These are phyloP conservation scores for Aspergillus saccharolyticus DNA, from an alignment of 495 filamentous ascomycete genomes.

Conservation along the genomic window DNA sequence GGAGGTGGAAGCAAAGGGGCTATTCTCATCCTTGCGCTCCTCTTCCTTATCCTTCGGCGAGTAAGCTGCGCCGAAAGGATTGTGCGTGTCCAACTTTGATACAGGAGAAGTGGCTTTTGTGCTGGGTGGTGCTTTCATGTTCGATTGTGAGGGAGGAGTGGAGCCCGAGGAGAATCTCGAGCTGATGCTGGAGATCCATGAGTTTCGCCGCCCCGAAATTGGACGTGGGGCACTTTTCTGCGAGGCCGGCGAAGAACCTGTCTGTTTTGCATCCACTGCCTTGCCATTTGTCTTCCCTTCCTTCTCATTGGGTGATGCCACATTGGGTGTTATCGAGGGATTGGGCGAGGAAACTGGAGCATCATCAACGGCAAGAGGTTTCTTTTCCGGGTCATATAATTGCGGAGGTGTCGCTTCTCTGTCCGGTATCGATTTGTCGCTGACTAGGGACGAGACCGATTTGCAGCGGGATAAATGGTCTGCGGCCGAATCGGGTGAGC, in stretches of 20 bases:
- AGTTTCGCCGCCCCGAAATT: conserved; percentile 55
- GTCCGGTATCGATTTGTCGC: conserved; percentile 25
- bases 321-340: conserved; percentile 13
- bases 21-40: conserved; percentile 44
- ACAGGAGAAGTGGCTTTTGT: conserved; percentile 42
- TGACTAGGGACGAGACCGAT: conserved; percentile 30
- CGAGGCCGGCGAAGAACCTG: conserved; percentile 20
- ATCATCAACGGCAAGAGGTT: conserved; percentile 15
- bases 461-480: conserved; percentile 39
- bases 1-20: conserved; percentile 62
- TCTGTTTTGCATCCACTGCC: conserved; percentile 19
- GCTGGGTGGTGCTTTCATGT: conserved; percentile 35
- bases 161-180: conserved; percentile 84
- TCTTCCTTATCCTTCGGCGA: conserved; percentile 55
- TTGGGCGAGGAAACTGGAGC: conserved; percentile 19
- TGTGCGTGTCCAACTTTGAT: conserved; percentile 39
- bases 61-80: conserved; percentile 48
- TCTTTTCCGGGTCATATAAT: conserved; percentile 20
- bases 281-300: conserved; percentile 19
- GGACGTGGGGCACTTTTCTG: conserved; percentile 38
- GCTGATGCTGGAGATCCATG: conserved; percentile 89
- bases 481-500: conserved; percentile 15
- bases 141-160: conserved; percentile 41
- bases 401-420: conserved; percentile 16
- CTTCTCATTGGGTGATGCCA: conserved; percentile 19